A percentile compares a stretch with the other conserved stretches of the same genome.
Evolutionary conservation across 2,329 filamentous ascomycete species (phyloP).

Genomic region (Monosporascus sp.): DNA sequence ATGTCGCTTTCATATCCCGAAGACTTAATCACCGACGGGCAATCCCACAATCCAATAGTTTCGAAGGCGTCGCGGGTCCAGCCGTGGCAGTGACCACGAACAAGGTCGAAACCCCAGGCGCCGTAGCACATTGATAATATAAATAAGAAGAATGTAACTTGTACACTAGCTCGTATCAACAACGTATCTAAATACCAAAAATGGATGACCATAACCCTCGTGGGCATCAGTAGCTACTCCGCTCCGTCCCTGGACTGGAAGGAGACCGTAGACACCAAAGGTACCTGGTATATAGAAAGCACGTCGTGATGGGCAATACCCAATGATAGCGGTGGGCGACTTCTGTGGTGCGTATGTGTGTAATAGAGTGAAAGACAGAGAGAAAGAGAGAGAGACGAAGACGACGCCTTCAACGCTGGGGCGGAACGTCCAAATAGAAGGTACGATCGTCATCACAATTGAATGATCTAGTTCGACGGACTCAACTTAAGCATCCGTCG

Average conservation of each 20-base stretch:
- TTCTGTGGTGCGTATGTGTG: not conserved
- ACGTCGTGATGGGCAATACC: not conserved
- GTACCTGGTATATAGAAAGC: not conserved
- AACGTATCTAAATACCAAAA: slow-evolving; percentile 22
- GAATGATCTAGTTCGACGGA: slow-evolving; percentile 10
- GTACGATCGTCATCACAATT: slow-evolving; percentile 1
- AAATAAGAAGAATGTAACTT: slow-evolving; percentile 16
- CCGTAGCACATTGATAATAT: slow-evolving; percentile 22
- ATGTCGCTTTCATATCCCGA: not conserved
- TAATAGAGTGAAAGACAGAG: not conserved
- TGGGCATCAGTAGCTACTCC: slow-evolving; percentile 17
- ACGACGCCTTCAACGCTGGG: slow-evolving; percentile 15
- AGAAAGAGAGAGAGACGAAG: not conserved
- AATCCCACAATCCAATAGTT: too few species aligned
- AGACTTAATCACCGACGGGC: too few species aligned
- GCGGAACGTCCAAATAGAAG: slow-evolving; percentile 5
- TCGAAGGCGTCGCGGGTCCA: slow-evolving; percentile 3
- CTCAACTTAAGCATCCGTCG: slow-evolving; percentile 45
- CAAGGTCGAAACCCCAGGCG: slow-evolving; percentile 11
- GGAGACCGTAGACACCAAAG: slow-evolving; percentile 3
- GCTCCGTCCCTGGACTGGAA: slow-evolving; percentile 13
- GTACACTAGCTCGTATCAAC: slow-evolving; percentile 12
- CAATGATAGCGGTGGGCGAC: not conserved
- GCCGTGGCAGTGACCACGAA: slow-evolving; percentile 12
- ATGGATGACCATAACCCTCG: slow-evolving; percentile 20